A percentile compares a stretch with the other conserved stretches of the same genome.
These are phyloP conservation scores for Phaeoacremonium minimum DNA, from an alignment of 2,329 filamentous ascomycete genomes.

Conservation along the genomic window DNA sequence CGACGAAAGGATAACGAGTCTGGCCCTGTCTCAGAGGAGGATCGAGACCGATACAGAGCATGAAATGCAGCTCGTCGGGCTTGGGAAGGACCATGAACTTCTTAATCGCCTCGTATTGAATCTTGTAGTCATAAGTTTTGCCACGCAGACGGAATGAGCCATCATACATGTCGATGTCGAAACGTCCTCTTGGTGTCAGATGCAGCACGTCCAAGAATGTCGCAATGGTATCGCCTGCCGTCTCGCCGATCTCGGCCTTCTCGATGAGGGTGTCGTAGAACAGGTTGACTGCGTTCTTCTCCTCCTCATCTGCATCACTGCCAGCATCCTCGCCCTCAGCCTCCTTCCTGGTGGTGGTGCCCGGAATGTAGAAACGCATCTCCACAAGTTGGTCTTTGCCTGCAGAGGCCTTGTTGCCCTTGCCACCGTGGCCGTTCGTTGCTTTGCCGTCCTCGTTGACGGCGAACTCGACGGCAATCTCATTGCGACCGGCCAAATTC, in stretches of 20 bases:
- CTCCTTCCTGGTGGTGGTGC: slow-evolving; percentile 76
- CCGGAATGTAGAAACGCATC: slow-evolving; percentile 98
- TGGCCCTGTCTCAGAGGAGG: slow-evolving; percentile 94
- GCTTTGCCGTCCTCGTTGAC: slow-evolving; percentile 69
- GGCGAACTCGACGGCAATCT: slow-evolving; percentile 93
- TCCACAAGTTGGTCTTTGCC: slow-evolving; percentile 92
- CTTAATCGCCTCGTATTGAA: slow-evolving; percentile 95
- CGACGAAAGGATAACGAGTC: slow-evolving; percentile 94
- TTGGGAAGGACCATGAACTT: slow-evolving; percentile 99
- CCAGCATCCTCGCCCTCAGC: slow-evolving; percentile 69
- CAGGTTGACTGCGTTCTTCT: slow-evolving; percentile 92
- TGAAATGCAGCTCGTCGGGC: slow-evolving; percentile 93
- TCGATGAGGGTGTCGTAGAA: slow-evolving; percentile 98
- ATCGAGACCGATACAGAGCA: slow-evolving; percentile 92
- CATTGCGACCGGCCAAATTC: slow-evolving; percentile 94
- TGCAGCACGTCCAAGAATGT: slow-evolving; percentile 96
- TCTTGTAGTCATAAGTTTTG: slow-evolving; percentile 99
- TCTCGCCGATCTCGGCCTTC: slow-evolving; percentile 98
- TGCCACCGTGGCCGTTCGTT: slow-evolving; percentile 69
- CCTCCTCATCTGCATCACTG: slow-evolving; percentile 65
- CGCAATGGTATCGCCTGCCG: slow-evolving; percentile 96
- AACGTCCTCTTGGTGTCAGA: slow-evolving; percentile 96
- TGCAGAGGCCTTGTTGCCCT: slow-evolving; percentile 85
- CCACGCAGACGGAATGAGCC: slow-evolving; percentile 93
- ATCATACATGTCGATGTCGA: slow-evolving; percentile 99